Base-by-base conservation (phyloP, 2,329 filamentous ascomycete genomes). In the Orbilia ellipsospora region DNA sequence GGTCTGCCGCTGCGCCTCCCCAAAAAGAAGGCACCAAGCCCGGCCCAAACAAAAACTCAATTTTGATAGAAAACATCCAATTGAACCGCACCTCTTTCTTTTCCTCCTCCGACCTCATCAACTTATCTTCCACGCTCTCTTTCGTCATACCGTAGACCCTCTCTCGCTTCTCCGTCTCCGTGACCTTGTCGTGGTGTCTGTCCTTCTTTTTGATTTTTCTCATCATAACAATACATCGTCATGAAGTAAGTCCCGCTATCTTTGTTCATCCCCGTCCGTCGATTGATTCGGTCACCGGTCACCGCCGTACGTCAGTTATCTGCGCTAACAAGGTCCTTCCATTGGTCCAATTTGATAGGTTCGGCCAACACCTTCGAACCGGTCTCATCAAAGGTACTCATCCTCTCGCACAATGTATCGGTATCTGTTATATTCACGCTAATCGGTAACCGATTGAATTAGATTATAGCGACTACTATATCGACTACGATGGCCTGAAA, bases 401-500 rank as follows among this genome's bases (percentile, higher is more conserved):
- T 20, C 20, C 10, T 15, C 3, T 54, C 55, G 12, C 45, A 8
- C 23, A 20, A 44, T 44, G 6, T 40, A 12, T 36, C 45, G 13
- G 12, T 40, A 6, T 26, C 15, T 26, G 51, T 20, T 48, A 48
- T 48, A 5, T 18, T 36, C 10, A 36, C 8, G 31, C 31, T 36
- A 36, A 36, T 36, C 10, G 31, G 10, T 6, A 36, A 1, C 31
- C 3, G 31, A 2, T 36, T 36, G 31, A 10, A 36, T 13, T 26
- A 79, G 94, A 98, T 84, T 99, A 96, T 85, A 90, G 94, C 83
- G 97, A 94, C 90, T 93, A 97, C 86, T 99, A 99, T 85, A 97
- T 99, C 84, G 91, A 93, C 84, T 99, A 99, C 85, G 94, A 97
- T 82, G 92, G 90, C 78, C 88, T 99, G 59, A 99, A 99, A 85